phyloP scores from a whole-genome alignment of 352 stramenopile genomes.

The Phytophthora podocarpi region DNA sequence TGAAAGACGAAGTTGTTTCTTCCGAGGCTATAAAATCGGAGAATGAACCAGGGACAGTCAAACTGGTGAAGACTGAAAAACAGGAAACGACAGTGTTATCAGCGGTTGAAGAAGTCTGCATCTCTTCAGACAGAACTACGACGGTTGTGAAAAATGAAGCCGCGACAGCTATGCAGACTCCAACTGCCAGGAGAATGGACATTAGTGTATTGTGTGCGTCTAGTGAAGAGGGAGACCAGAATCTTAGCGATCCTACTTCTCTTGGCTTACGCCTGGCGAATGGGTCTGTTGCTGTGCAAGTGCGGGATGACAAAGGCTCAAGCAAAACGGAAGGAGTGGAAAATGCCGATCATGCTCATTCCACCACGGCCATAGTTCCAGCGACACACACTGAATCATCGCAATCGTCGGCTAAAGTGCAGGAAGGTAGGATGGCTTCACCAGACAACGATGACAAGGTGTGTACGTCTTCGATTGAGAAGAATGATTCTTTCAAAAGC shows the following conservation, averaged over 20 bases:
- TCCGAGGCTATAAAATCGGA: constrained; percentile 18
- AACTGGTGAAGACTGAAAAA: constrained; percentile 22
- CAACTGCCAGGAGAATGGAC: constrained; percentile 46
- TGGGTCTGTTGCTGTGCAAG: constrained; percentile 1
- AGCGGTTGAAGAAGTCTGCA: not conserved
- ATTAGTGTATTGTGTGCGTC: constrained; percentile 47
- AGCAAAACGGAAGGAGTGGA: not conserved
- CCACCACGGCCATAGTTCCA: not conserved
- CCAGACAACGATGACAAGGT: not conserved
- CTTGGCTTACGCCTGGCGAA: constrained; percentile 6
- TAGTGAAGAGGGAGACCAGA: constrained; percentile 19
- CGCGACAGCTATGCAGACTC: not conserved
- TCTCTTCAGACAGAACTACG: not conserved
- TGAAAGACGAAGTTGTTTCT: constrained; percentile 9
- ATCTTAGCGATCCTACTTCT: not conserved
- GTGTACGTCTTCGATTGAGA: not conserved
- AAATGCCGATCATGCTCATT: not conserved
- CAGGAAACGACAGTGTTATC: not conserved
- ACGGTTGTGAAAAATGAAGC: constrained; percentile 24
- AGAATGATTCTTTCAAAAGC: not conserved
- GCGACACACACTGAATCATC: not conserved
- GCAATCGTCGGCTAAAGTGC: not conserved
- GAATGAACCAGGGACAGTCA: not conserved
- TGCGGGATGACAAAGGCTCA: not conserved
- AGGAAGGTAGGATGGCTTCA: not conserved